Conservation (phyloP, 306 rosid genomes). For the Castanea mollissima region DNA sequence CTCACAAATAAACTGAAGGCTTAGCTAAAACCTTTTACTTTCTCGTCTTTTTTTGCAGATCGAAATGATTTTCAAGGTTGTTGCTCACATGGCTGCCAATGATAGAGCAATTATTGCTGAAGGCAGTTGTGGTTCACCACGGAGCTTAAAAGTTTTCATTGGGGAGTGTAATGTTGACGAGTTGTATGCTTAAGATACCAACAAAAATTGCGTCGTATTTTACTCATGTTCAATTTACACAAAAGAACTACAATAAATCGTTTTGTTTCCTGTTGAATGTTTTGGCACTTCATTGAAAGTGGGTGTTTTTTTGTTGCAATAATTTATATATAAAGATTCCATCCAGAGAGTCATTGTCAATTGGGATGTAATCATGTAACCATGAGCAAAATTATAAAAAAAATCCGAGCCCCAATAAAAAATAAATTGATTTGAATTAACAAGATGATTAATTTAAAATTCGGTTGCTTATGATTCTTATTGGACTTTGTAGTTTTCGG, state of each 20-base stretch:
- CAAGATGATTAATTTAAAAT: too few species aligned
- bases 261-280: conserved; percentile 21
- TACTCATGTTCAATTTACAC: conserved; percentile 7
- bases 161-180: conserved; percentile 77
- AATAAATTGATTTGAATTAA: too few species aligned
- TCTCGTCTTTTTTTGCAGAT: conserved; percentile 41
- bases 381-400: too few species aligned
- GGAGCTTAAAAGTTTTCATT: conserved; percentile 77
- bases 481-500: not conserved
- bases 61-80: conserved; percentile 83
- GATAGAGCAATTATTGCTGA: conserved; percentile 91
- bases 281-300: conserved; percentile 17
- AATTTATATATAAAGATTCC: not conserved
- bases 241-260: conserved; percentile 26
- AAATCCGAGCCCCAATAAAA: too few species aligned
- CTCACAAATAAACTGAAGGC: not conserved
- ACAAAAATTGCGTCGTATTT: not conserved
- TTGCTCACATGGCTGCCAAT: conserved; percentile 88
- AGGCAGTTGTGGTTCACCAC: conserved; percentile 88
- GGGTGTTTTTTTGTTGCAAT: not conserved
- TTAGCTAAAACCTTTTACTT: conserved; percentile 7
- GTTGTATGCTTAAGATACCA: conserved; percentile 42
- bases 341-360: not conserved
- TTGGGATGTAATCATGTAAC: too few species aligned
- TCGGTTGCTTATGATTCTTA: not conserved